Base-by-base conservation (phyloP, 1,139 yeast species). In the Lodderomyces metapsilosis region DNA sequence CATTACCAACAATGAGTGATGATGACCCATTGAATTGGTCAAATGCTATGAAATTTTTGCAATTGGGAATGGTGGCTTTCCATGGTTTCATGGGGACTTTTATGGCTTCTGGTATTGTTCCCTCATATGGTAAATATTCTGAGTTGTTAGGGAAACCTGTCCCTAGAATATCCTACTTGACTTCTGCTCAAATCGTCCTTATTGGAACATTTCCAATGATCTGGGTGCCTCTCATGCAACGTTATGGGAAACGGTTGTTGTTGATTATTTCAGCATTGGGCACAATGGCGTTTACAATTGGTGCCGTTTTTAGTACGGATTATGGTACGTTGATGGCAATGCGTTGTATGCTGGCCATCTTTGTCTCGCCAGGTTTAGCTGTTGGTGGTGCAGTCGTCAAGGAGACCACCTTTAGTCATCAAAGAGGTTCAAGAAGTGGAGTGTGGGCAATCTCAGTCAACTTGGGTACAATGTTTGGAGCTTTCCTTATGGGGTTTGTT, bases 401-500 rank as follows among this genome's bases (percentile, higher is more conserved):
- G 21, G 57, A 54, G 28, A 39, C 52, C 10, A 52, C 56, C 6
- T 54, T 54, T 42, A 46, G 53, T 36, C 53, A 53, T 37, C 58
- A 54, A 39, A 38, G 58, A 39, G 58, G 54, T 20, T 51, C 54
- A 27, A 37, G 58, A 37, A 48, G 52, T 13, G 58, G 58, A 4
- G 43, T 50, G 38, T 54, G 58, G 58, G 52, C 50, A 9, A 35
- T 54, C 9, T 44, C 46, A 30, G 53, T 52, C 10, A 52, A 52
- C 20, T 43, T 54, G 21, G 58, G 58, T 13, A 53, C 58, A 1
- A 49, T 50, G 41, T 47, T 51, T 10, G 58, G 57, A 1, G 57
- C 58, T 3, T 43, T 54, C 22, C 41, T 54, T 11, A 54, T 54
- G 58, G 58, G 58, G 16, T 52, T 54, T 43, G 58, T 54, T 11